Evolutionary conservation across 768 basidiomycete genomes (phyloP), one percentile per base, ranked within the genome.

Genomic region (Tephrocybe sp.): DNA sequence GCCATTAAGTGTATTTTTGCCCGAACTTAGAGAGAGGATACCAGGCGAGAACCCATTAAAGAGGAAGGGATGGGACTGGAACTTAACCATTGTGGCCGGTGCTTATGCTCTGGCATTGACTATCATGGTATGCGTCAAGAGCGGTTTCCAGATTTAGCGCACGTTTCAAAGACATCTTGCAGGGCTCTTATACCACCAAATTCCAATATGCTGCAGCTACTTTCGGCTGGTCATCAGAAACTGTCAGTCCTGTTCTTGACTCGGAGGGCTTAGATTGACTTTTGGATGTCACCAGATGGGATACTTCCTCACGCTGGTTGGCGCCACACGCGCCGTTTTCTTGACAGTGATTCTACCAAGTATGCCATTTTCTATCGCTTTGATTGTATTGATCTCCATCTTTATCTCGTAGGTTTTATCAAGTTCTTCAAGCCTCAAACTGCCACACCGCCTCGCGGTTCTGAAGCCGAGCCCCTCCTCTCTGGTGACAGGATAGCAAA

Each of bases 201-300:
- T 77, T 89, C 50, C 85, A 88, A 56, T 92, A 86, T 63, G 79
- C 82, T 2, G 71, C 77, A 8, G 66, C 72, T 0, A 73, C 69
- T 3, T 91, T 87, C 62, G 72, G 75, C 3, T 92, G 88, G 89
- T 75, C 66, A 22, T 73, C 88, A 18, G 84, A 87, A 69, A 71
- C 66, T 47, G 86, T 87, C 55, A 28, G 77, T 59, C n/a, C 22
- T 21, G 11, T 19, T 13, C 40, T 25, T 41, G 9, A 4, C 9
- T 15, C 18, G 22, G 43, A 19, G 15, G 18, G n/a, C 51, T 37
- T 22, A 11, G 44, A 41, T 15, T 11, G 32, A 34, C n/a, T 47
- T 39, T 26, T 19, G n/a, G 22, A 39, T 51, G 44, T 46, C 13
- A 9, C 24, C 47, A 89, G 88, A 62, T 84, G n/a, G 87, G 87